A percentile compares a stretch with the other conserved stretches of the same genome.
Evolutionary conservation across 2,329 filamentous ascomycete species (phyloP).

Genomic region (Diaporthe citriasiana): DNA sequence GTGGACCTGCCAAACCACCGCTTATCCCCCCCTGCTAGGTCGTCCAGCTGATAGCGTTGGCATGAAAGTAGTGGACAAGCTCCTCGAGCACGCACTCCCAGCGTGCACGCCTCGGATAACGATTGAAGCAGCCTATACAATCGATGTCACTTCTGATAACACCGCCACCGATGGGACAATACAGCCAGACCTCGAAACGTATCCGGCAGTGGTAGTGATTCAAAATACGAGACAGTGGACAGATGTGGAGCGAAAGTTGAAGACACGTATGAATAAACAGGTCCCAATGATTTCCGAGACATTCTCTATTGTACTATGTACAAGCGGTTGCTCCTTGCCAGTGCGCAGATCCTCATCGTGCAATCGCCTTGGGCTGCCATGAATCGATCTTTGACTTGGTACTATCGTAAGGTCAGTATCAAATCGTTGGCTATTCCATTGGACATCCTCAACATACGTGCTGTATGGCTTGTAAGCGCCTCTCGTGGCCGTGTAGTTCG

Average conservation of each 20-base stretch:
- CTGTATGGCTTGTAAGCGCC: slow-evolving; percentile 93
- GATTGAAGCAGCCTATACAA: not conserved
- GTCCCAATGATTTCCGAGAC: not conserved
- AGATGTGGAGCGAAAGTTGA: not conserved
- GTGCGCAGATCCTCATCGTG: slow-evolving; percentile 32
- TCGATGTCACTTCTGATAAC: not conserved
- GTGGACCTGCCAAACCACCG: slow-evolving; percentile 43
- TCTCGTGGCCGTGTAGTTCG: slow-evolving; percentile 81
- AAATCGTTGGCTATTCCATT: accelerated
- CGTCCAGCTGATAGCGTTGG: slow-evolving; percentile 32
- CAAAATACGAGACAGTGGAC: not conserved
- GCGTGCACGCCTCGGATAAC: not conserved
- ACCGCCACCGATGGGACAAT: not conserved
- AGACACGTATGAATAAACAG: not conserved
- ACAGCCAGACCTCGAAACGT: not conserved
- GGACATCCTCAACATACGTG: slow-evolving; percentile 77
- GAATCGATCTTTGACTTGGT: slow-evolving; percentile 54
- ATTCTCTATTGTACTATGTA: slow-evolving; percentile 42
- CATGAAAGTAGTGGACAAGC: slow-evolving; percentile 25
- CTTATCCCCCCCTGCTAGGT: slow-evolving; percentile 38
- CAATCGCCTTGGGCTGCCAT: slow-evolving; percentile 50
- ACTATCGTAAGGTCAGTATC: slow-evolving; percentile 42
- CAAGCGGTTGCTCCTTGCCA: slow-evolving; percentile 28
- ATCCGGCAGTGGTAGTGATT: not conserved
- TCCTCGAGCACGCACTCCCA: slow-evolving; percentile 30